Evolutionary conservation across 1,284 basidiomycete genomes (phyloP).

Genomic region (Sanguinoderma infundibulare): DNA sequence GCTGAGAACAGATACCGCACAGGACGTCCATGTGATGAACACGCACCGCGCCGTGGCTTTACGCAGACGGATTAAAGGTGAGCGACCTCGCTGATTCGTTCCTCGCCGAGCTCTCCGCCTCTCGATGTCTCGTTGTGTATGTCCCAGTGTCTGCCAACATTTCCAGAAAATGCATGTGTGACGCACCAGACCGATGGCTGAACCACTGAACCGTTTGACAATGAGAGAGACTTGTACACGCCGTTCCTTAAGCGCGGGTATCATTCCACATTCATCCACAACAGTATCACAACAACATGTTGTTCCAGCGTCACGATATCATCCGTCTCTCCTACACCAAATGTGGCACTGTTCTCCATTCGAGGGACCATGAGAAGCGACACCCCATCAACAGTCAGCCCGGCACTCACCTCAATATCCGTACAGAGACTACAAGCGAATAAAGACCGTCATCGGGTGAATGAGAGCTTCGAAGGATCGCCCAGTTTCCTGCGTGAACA

Average conservation of each 20-base stretch:
- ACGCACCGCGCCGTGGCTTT: no score
- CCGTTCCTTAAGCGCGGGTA: background rate
- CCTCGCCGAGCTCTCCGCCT: no score
- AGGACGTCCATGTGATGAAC: no score
- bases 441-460: constrained; percentile 63
- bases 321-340: no score
- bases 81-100: no score
- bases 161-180: background rate
- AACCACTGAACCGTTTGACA: background rate
- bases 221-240: background rate
- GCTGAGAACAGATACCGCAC: no score
- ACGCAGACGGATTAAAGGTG: no score
- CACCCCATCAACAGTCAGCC: background rate
- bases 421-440: background rate
- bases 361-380: no score
- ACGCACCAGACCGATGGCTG: background rate
- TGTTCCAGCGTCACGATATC: no score
- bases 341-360: no score
- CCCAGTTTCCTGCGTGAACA: constrained; percentile 63
- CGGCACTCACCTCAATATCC: background rate
- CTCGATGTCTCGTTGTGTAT: background rate
- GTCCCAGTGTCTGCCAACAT: background rate
- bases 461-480: constrained; percentile 85
- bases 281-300: background rate
- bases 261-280: no score